phyloP scores from a whole-genome alignment of 441 rosid species.

The Bocquillonia castaneifolia region DNA sequence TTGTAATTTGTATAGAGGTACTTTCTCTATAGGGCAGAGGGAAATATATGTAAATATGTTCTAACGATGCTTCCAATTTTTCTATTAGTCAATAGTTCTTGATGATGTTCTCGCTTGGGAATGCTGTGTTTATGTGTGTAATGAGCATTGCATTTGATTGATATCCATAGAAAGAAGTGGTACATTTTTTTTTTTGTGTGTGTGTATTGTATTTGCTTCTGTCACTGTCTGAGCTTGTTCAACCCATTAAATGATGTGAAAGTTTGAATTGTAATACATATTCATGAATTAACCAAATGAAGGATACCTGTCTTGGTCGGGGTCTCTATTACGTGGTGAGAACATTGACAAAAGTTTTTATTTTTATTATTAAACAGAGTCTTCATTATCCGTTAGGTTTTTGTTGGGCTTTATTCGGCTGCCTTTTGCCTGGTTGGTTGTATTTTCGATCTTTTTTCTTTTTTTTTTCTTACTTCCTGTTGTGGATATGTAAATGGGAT shows the following conservation, averaged over 20 bases:
- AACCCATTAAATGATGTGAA: no score
- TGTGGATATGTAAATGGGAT: neutral
- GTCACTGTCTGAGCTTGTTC: no score
- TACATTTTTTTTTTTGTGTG: neutral
- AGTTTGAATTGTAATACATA: no score
- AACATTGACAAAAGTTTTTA: neutral
- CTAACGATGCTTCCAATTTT: conserved; percentile 20
- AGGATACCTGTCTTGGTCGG: neutral
- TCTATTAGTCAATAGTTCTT: conserved; percentile 14
- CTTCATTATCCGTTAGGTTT: neutral
- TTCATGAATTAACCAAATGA: no score
- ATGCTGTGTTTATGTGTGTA: neutral
- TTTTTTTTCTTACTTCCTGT: neutral
- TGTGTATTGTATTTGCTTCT: no score
- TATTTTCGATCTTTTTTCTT: no score
- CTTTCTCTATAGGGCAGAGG: conserved; percentile 20
- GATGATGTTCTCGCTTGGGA: neutral
- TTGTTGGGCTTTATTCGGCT: neutral
- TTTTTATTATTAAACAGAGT: neutral
- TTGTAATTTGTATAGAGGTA: conserved; percentile 24
- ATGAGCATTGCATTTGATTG: neutral
- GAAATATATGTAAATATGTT: conserved; percentile 31
- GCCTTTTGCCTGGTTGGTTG: neutral
- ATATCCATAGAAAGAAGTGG: neutral
- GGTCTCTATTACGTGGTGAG: neutral